Conservation (phyloP, 2,329 filamentous ascomycete genomes). For the Penicillium sclerotigenum region DNA sequence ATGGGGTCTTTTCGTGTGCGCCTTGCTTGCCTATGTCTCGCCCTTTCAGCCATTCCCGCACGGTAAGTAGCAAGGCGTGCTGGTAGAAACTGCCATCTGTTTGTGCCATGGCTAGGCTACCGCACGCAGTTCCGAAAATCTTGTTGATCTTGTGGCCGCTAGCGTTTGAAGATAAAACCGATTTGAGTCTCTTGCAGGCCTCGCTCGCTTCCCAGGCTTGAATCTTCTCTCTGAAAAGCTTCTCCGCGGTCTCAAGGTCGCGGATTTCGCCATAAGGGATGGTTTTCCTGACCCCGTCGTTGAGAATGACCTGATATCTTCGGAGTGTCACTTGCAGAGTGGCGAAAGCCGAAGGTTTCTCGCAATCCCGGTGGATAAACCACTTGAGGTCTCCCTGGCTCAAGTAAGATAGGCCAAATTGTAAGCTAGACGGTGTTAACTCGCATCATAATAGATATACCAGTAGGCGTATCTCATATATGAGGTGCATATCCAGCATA, state of each 20-base stretch:
- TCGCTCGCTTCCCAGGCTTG: constrained; percentile 20
- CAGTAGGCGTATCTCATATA: neutral
- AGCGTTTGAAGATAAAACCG: constrained; percentile 9
- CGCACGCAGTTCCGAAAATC: constrained; percentile 27
- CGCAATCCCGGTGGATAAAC: no score
- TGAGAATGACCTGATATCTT: no score
- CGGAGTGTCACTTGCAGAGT: neutral
- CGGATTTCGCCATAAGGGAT: no score
- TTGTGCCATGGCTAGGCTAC: constrained; percentile 10
- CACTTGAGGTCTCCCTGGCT: neutral
- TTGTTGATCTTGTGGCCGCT: constrained; percentile 17
- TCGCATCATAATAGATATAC: neutral
- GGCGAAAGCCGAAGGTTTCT: neutral
- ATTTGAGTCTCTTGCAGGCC: constrained; percentile 14
- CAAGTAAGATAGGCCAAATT: neutral
- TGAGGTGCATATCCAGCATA: neutral
- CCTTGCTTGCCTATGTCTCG: no score
- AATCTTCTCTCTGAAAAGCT: neutral
- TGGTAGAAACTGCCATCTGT: constrained; percentile 13
- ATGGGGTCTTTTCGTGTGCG: neutral
- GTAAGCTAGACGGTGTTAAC: neutral
- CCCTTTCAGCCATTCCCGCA: constrained; percentile 16
- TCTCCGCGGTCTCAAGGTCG: no score
- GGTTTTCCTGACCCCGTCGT: no score
- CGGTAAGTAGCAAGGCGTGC: constrained; percentile 26